Evolutionary conservation across 768 basidiomycete genomes (phyloP).

Genomic region (Serendipita sp.): DNA sequence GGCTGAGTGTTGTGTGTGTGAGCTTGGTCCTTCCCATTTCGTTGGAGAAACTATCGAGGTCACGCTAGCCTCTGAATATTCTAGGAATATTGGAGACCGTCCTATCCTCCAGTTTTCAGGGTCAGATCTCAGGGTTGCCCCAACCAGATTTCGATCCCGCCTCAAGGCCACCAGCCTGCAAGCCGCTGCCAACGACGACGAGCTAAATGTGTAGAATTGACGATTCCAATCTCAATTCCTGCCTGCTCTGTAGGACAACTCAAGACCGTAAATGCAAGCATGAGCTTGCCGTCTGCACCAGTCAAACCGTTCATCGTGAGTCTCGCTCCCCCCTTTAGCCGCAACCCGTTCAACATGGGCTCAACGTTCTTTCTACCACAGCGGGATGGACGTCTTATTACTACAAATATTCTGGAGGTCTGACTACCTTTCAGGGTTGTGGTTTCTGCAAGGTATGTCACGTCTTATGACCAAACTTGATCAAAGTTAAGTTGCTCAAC

Average conservation of each 20-base stretch:
- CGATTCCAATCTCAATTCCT: conserved; percentile 34
- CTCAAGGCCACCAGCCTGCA: conserved; percentile 37
- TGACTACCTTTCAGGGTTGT: conserved; percentile 70
- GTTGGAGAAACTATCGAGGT: too few relatives aligned
- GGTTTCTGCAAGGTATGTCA: conserved; percentile 71
- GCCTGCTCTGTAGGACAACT: conserved; percentile 7
- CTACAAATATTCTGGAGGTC: conserved; percentile 21
- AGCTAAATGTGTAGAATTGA: conserved; percentile 69
- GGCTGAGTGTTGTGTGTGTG: too few relatives aligned
- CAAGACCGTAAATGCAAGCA: conserved; percentile 49
- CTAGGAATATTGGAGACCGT: too few relatives aligned
- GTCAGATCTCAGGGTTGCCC: neutral
- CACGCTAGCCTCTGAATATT: too few relatives aligned
- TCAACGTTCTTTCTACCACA: conserved; percentile 27
- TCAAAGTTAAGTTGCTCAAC: conserved; percentile 6
- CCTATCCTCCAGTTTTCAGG: neutral
- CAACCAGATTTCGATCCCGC: neutral
- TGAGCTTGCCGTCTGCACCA: conserved; percentile 55
- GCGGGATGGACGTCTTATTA: conserved; percentile 11
- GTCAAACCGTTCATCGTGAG: conserved; percentile 43
- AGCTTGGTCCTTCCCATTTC: too few relatives aligned
- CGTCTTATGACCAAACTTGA: neutral
- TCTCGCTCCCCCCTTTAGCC: conserved; percentile 24
- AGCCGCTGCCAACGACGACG: conserved; percentile 42
- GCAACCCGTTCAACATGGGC: conserved; percentile 62